Base-by-base conservation (phyloP, 306 rosid genomes). In the Quillaja saponaria region DNA sequence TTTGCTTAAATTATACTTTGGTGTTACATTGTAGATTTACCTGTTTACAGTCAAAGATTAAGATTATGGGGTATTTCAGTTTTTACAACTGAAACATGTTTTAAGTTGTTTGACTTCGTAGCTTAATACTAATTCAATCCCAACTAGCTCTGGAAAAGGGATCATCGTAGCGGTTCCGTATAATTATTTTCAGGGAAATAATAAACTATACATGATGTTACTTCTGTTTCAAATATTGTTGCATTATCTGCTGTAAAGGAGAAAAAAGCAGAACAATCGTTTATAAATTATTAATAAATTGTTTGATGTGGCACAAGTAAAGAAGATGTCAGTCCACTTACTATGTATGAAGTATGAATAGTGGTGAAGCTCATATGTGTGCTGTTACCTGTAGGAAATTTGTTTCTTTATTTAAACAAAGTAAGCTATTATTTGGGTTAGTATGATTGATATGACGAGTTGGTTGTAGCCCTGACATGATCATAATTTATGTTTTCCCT, bases 371-470 rank as follows among this genome's bases (percentile, higher is more conserved):
- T n/a, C n/a, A n/a, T n/a, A n/a, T n/a, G n/a, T n/a, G n/a, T n/a
- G n/a, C n/a, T n/a, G n/a, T n/a, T n/a, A n/a, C n/a, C 35, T 63
- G 18, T 52, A n/a, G 48, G 34, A 52, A 58, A 35, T 9, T 38
- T 34, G 10, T 58, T 31, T 34, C 60, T 39, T 61, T 6, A 31
- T 52, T 34, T 18, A 54, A 60, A 34, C 13, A 16, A 13, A 19
- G 64, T 45, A 13, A 40, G 12, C 19, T 21, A 8, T 72, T n/a
- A 16, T 51, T 51, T 63, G 41, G 34, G 37, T 44, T 9, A 6
- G 51, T 8, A 45, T 18, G 39, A 33, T 46, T 66, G 33, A 44
- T 19, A 7, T 46, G 34, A 15, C 35, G 60, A 16, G 45, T 42
- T 16, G 28, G 51, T 60, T 66, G 17, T 59, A 25, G 63, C 38